A percentile compares a stretch with the other conserved stretches of the same genome.
These are phyloP conservation scores for Prunus mume DNA, from an alignment of 306 rosid genomes.

Conservation along the genomic window DNA sequence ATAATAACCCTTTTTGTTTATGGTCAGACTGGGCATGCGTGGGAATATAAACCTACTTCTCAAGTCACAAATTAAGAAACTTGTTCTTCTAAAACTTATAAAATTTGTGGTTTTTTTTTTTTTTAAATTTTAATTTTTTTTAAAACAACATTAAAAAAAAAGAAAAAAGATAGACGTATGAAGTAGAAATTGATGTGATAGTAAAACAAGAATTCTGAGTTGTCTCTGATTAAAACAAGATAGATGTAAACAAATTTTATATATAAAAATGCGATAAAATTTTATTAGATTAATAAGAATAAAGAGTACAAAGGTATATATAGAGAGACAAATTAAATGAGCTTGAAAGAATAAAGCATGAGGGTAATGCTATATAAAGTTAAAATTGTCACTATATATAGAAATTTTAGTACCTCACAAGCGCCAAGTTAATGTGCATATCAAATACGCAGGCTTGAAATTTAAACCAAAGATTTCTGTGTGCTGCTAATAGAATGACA, in stretches of 20 bases:
- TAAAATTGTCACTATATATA: neutral
- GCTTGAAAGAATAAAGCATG: neutral
- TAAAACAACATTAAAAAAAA: neutral
- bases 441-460: neutral
- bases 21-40: neutral
- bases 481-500: neutral
- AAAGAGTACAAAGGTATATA: too few relatives aligned
- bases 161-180: neutral
- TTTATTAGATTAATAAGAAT: too few relatives aligned
- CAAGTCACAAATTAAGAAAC: neutral
- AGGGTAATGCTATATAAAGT: too few relatives aligned
- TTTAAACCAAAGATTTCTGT: neutral
- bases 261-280: too few relatives aligned
- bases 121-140: too few relatives aligned
- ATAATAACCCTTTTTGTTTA: neutral
- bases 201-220: neutral
- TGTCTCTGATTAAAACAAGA: neutral
- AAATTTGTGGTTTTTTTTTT: neutral
- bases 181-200: neutral
- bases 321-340: too few relatives aligned
- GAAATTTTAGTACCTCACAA: neutral
- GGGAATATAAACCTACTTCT: constrained; percentile 3
- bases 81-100: neutral
- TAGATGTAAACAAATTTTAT: too few relatives aligned
- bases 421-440: neutral